phyloP scores from a whole-genome alignment of 345 rosid species.

The Heritiera littoralis region DNA sequence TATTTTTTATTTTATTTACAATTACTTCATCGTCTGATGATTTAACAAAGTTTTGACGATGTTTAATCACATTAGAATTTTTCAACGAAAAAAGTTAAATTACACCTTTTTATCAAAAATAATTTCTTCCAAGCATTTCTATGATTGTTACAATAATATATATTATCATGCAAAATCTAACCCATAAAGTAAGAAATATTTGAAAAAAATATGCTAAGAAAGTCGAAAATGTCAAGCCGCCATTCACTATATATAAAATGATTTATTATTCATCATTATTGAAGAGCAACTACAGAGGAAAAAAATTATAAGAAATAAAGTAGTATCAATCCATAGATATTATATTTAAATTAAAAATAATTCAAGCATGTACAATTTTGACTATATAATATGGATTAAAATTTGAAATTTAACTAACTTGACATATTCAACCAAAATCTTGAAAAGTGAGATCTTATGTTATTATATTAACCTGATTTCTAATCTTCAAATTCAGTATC shows the following conservation, averaged over 20 bases:
- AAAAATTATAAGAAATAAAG: neutral
- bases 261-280: neutral
- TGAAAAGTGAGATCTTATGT: neutral
- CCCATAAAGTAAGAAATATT: neutral
- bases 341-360: neutral
- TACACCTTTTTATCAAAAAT: neutral
- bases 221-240: neutral
- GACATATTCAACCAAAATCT: neutral
- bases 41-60: neutral
- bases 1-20: neutral
- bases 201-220: neutral
- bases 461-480: neutral
- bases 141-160: neutral
- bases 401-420: neutral
- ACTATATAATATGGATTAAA: neutral
- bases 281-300: neutral
- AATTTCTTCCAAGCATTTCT: neutral
- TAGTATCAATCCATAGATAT: neutral
- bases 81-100: neutral
- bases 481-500: neutral
- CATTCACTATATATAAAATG: neutral
- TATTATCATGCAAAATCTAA: neutral
- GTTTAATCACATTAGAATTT: neutral
- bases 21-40: neutral
- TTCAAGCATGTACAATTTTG: neutral